Percentiles rank a stretch among this genome's conserved stretches.
phyloP scores from a whole-genome alignment of 495 filamentous ascomycete species.

The Aspergillus bertholletiae region DNA sequence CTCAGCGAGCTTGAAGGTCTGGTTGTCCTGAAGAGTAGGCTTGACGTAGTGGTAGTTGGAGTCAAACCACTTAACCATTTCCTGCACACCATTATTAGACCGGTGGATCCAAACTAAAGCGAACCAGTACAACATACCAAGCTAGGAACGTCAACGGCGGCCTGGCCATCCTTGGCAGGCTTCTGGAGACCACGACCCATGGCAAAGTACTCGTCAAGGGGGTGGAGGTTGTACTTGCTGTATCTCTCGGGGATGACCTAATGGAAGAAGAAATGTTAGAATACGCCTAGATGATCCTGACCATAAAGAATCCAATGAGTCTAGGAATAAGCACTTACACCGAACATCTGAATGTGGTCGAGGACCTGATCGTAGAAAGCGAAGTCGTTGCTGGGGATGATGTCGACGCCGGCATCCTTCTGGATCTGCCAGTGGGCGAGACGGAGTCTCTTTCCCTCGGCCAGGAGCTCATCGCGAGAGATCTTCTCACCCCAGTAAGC shows the following conservation, averaged over 20 bases:
- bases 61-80: slow-evolving; percentile 99
- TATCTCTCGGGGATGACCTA: slow-evolving; percentile 89
- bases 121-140: slow-evolving; percentile 46
- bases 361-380: slow-evolving; percentile 98
- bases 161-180: slow-evolving; percentile 47
- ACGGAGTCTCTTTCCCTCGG: slow-evolving; percentile 94
- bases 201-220: slow-evolving; percentile 96
- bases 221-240: slow-evolving; percentile 74
- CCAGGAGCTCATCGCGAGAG: slow-evolving; percentile 79
- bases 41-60: slow-evolving; percentile 99
- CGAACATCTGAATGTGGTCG: slow-evolving; percentile 98
- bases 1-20: slow-evolving; percentile 82
- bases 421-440: slow-evolving; percentile 98
- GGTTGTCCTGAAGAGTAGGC: slow-evolving; percentile 92
- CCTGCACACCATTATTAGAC: slow-evolving; percentile 37
- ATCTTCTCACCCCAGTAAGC: slow-evolving; percentile 95
- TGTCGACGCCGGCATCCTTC: slow-evolving; percentile 92
- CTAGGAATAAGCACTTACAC: slow-evolving; percentile 52
- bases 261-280: slow-evolving; percentile 1
- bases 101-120: not conserved
- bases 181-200: slow-evolving; percentile 98
- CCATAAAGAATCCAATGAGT: not conserved
- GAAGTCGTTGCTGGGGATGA: slow-evolving; percentile 99
- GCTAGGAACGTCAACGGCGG: slow-evolving; percentile 84
- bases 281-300: not conserved